Evolutionary conservation across 2,329 filamentous ascomycete genomes (phyloP).

Genomic region (Pleomassaria siparia): DNA sequence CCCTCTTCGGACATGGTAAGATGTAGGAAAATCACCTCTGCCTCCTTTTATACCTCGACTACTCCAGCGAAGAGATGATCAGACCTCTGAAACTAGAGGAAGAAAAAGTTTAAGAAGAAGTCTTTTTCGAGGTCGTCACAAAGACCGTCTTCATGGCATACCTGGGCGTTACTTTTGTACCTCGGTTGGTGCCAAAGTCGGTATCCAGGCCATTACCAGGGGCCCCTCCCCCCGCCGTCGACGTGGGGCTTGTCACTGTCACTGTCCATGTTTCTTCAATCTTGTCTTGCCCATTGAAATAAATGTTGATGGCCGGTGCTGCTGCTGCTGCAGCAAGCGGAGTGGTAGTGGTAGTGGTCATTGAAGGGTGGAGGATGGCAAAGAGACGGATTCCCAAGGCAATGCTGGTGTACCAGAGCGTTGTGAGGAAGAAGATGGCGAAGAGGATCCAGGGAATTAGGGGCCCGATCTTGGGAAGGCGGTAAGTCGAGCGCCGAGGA

Average conservation of each 20-base stretch:
- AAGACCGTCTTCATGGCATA: too few relatives aligned
- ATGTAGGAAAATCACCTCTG: too few relatives aligned
- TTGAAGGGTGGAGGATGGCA: not conserved
- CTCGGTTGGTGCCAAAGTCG: not conserved
- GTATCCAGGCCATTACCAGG: not conserved
- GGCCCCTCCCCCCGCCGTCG: not conserved
- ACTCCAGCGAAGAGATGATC: too few relatives aligned
- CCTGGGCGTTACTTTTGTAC: not conserved
- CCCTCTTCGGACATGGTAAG: too few relatives aligned
- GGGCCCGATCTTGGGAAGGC: conserved; percentile 11
- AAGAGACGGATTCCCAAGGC: conserved; percentile 20
- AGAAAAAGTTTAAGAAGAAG: too few relatives aligned
- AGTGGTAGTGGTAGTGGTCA: not conserved
- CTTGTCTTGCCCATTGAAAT: not conserved
- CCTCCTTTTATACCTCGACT: too few relatives aligned
- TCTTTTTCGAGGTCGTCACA: too few relatives aligned
- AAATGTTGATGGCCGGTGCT: not conserved
- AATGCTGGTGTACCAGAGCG: conserved; percentile 25
- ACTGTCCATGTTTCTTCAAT: not conserved
- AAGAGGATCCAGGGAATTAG: conserved; percentile 28
- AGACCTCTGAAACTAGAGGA: too few relatives aligned
- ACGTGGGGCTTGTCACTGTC: not conserved
- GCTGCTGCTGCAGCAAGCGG: not conserved
- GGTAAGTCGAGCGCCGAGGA: not conserved
- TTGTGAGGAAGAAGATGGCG: conserved; percentile 23